Evolutionary conservation across 2,329 filamentous ascomycete genomes (phyloP), one percentile per base, ranked within the genome.

Genomic region (Sarocladium kiliense): DNA sequence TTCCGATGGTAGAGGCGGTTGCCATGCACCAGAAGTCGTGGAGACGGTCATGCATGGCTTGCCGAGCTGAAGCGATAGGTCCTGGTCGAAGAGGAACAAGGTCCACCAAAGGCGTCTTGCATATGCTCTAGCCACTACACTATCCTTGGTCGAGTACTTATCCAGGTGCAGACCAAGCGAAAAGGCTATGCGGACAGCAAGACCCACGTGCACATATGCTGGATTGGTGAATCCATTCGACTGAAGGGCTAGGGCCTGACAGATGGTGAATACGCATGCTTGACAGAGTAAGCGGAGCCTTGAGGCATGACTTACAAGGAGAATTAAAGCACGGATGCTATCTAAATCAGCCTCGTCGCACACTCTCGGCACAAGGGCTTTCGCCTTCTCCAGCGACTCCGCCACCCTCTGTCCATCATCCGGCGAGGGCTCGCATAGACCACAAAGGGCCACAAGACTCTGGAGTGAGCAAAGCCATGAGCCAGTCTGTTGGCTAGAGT

Each of bases 391-490:
- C 11, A 47, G 25, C 7, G 44, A 21, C 25, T 47, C 44, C 10
- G 23, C 23, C 25, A 16, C 19, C 6, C 25, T 11, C 11, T 11
- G 6, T 7, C 14, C 25, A 3, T 16, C 14, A 5, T 23, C 25
- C 3, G 23, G 16, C 23, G 4, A 10, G 3, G 23, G 14, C 10
- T 47, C 44, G n/a, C 44, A 27, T 9, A 27, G 16, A 9, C 23
- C 44, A 30, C 44, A 47, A 7, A 44, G 19, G 10, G 25, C 21
- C 4, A 27, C 16, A 16, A 47, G 7, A 30, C 44, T 30, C 6
- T 47, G 44, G 3, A 47, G 14, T 11, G 25, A 30, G n/a, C 44
- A 47, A 27, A 47, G 44, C 44, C 44, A 47, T n/a, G 44, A 47
- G 7, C 23, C 25, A 27, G 23, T 47, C 11, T 26, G 44, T 12